phyloP scores from a whole-genome alignment of 2,329 filamentous ascomycete species.

The Alternaria solani region DNA sequence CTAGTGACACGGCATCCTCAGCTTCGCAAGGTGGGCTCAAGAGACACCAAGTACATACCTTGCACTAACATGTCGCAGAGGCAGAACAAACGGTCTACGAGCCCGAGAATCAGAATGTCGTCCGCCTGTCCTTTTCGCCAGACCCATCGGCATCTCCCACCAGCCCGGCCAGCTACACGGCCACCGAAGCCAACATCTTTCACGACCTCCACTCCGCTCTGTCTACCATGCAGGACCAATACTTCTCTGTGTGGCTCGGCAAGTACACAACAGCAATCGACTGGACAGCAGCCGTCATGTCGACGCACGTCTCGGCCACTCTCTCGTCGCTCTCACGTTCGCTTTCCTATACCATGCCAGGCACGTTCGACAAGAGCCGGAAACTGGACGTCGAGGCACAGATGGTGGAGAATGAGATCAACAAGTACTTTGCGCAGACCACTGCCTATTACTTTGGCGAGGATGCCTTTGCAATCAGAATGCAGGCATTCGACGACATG shows the following conservation, averaged over 20 bases:
- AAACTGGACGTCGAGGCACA: conserved; percentile 51
- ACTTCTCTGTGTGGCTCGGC: conserved; percentile 79
- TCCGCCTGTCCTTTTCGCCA: background rate
- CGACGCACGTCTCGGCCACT: conserved; percentile 78
- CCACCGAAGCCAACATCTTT: conserved; percentile 29
- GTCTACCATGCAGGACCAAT: conserved; percentile 76
- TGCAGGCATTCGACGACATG: conserved; percentile 90
- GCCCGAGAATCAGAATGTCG: conserved; percentile 23
- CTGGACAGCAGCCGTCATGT: conserved; percentile 89
- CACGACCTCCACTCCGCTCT: conserved; percentile 64
- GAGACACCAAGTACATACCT: background rate
- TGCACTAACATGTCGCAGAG: conserved; percentile 17
- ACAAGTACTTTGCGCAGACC: conserved; percentile 80
- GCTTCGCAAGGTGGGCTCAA: conserved; percentile 16
- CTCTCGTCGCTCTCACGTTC: conserved; percentile 74
- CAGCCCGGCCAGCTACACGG: conserved; percentile 1
- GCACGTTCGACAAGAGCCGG: conserved; percentile 36
- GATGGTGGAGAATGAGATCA: conserved; percentile 78
- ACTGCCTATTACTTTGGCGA: conserved; percentile 87
- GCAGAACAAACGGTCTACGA: conserved; percentile 19
- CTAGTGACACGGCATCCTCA: conserved; percentile 5
- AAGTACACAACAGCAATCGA: conserved; percentile 89
- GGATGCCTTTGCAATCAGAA: conserved; percentile 75
- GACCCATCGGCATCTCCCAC: background rate
- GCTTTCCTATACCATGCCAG: conserved; percentile 56